Percentiles rank a stretch among this genome's conserved stretches.
Evolutionary conservation across 2,329 filamentous ascomycete species (phyloP).

Genomic region (Zymoseptoria tritici): DNA sequence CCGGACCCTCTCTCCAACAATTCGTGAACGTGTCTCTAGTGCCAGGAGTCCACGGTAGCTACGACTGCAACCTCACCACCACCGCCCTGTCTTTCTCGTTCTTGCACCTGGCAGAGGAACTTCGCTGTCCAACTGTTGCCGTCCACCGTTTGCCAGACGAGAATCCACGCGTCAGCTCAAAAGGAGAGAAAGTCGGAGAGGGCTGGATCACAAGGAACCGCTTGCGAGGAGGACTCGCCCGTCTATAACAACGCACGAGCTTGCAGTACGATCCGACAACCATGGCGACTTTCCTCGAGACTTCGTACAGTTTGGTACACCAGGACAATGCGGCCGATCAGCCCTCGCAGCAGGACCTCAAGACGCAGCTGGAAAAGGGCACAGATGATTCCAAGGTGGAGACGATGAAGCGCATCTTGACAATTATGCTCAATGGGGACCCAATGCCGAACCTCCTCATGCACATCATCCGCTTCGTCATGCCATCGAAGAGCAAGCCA

Average conservation of each 20-base stretch:
- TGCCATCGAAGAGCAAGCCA: constrained; percentile 94
- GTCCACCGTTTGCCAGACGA: background rate
- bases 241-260: constrained; percentile 1
- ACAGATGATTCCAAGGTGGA: constrained; percentile 34
- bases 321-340: constrained; percentile 95
- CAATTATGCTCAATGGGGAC: constrained; percentile 96
- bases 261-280: constrained; percentile 32
- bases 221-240: constrained; percentile 24
- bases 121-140: background rate
- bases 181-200: constrained; percentile 11
- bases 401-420: constrained; percentile 84
- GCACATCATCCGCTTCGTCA: constrained; percentile 99
- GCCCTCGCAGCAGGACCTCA: constrained; percentile 82
- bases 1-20: background rate
- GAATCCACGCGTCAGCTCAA: background rate
- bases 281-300: constrained; percentile 94
- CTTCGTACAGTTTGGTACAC: constrained; percentile 93
- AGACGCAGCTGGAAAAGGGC: constrained; percentile 48
- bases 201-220: constrained; percentile 23
- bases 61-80: background rate
- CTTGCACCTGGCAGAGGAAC: background rate
- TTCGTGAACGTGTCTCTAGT: background rate
- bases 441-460: constrained; percentile 92
- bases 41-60: background rate
- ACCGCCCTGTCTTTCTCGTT: background rate